phyloP scores from a whole-genome alignment of 192 early-diverging fungal genomes.

The Rhizoclosmatium sp. region DNA sequence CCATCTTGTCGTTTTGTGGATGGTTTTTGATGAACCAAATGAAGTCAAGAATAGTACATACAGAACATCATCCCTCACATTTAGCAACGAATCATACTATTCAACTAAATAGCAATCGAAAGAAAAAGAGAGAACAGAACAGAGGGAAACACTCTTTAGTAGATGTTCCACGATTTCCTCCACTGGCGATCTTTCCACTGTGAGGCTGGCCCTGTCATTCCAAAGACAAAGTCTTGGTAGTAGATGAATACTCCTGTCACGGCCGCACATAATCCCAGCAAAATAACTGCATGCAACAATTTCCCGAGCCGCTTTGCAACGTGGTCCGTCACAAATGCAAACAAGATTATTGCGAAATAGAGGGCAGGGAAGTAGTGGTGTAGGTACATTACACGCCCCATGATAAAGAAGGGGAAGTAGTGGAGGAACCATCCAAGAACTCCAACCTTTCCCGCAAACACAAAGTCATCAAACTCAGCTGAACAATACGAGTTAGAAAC shows the following conservation, averaged over 20 bases:
- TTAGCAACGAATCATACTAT: background rate
- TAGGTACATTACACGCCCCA: conserved; percentile 95
- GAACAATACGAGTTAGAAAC: conserved; percentile 1
- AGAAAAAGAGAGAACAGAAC: background rate
- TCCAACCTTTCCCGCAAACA: conserved; percentile 73
- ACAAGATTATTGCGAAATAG: conserved; percentile 89
- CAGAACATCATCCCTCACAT: no score
- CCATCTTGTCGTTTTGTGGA: background rate
- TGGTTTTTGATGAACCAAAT: no score
- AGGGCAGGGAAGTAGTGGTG: conserved; percentile 98
- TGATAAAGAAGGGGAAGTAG: conserved; percentile 92
- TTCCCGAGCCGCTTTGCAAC: conserved; percentile 43
- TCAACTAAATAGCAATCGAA: background rate
- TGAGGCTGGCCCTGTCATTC: conserved; percentile 72
- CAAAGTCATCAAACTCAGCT: conserved; percentile 73
- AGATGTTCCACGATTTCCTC: conserved; percentile 81
- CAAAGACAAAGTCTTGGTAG: conserved; percentile 84
- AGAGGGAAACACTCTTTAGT: background rate
- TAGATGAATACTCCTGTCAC: conserved; percentile 68
- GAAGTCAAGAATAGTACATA: no score
- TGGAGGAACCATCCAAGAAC: conserved; percentile 90
- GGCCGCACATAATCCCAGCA: conserved; percentile 26
- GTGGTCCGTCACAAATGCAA: conserved; percentile 81
- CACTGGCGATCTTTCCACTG: conserved; percentile 69
- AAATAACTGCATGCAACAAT: conserved; percentile 54